These are phyloP conservation scores for Dothidotthia symphoricarpi DNA, from an alignment of 2,329 filamentous ascomycete genomes.

Conservation along the genomic window DNA sequence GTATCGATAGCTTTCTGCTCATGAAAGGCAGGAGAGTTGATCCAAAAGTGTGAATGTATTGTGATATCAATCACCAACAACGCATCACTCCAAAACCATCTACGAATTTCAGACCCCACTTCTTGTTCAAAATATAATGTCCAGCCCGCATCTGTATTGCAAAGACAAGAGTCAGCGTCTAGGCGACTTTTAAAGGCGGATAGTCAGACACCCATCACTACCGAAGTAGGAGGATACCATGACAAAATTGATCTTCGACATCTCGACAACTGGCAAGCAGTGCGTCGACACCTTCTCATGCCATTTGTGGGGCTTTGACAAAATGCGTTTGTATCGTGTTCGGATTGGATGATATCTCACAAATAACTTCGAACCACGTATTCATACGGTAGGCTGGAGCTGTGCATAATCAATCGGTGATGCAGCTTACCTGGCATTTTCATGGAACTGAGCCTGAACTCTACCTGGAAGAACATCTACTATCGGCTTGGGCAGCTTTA, in stretches of 20 bases:
- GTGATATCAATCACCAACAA: too few relatives aligned
- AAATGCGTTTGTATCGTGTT: conserved; percentile 10
- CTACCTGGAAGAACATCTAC: too few relatives aligned
- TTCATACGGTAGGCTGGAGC: background rate
- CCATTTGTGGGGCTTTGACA: conserved; percentile 24
- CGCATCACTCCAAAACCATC: background rate
- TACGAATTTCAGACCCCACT: background rate
- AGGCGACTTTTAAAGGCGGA: conserved; percentile 34
- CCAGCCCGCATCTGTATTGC: conserved; percentile 40
- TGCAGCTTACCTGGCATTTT: too few relatives aligned
- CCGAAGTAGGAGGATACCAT: conserved; percentile 19
- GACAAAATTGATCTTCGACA: conserved; percentile 26
- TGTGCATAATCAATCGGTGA: background rate
- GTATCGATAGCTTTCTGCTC: too few relatives aligned
- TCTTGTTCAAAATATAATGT: conserved; percentile 14
- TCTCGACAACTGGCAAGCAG: conserved; percentile 9
- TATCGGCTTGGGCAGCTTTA: background rate
- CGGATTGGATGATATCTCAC: too few relatives aligned
- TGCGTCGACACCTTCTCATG: conserved; percentile 17
- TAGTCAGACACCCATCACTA: conserved; percentile 18
- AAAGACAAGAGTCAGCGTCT: conserved; percentile 35
- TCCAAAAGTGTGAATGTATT: too few relatives aligned
- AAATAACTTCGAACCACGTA: too few relatives aligned
- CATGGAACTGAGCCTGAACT: too few relatives aligned
- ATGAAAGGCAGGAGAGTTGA: too few relatives aligned